Conservation (phyloP, 2,329 filamentous ascomycete genomes). For the Xylariaceae sp. region DNA sequence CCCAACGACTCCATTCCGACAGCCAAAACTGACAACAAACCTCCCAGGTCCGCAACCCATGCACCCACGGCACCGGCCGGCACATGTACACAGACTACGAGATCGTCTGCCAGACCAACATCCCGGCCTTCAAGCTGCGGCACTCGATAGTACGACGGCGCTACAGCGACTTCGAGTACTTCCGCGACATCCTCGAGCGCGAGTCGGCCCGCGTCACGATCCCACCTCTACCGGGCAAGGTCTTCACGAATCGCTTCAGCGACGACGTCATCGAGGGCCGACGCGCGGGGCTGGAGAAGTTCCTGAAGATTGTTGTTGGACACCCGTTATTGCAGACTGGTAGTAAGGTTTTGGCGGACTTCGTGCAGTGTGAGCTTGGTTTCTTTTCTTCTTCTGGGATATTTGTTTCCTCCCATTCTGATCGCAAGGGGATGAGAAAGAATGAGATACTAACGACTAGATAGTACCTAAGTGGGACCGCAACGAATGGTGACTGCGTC, state of each 20-base stretch:
- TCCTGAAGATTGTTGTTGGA: slow-evolving; percentile 94
- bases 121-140: slow-evolving; percentile 96
- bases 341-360: slow-evolving; percentile 91
- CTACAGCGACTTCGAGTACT: slow-evolving; percentile 98
- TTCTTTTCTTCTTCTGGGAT: background rate
- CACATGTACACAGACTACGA: slow-evolving; percentile 99
- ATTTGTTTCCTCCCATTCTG: background rate
- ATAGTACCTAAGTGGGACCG: slow-evolving; percentile 85
- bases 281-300: slow-evolving; percentile 86
- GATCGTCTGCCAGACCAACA: slow-evolving; percentile 96
- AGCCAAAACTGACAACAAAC: slow-evolving; percentile 1
- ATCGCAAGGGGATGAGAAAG: too few relatives aligned
- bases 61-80: slow-evolving; percentile 90
- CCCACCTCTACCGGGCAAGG: slow-evolving; percentile 91
- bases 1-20: background rate
- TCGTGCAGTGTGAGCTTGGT: slow-evolving; percentile 77
- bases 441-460: slow-evolving; percentile 3
- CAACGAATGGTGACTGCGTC: slow-evolving; percentile 69
- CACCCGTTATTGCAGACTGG: slow-evolving; percentile 96
- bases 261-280: slow-evolving; percentile 97
- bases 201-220: slow-evolving; percentile 94
- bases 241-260: slow-evolving; percentile 96
- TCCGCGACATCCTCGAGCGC: slow-evolving; percentile 94
- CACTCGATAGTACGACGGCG: slow-evolving; percentile 83
- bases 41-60: slow-evolving; percentile 79